Conservation (phyloP, 768 basidiomycete genomes). For the Boletus sp. region DNA sequence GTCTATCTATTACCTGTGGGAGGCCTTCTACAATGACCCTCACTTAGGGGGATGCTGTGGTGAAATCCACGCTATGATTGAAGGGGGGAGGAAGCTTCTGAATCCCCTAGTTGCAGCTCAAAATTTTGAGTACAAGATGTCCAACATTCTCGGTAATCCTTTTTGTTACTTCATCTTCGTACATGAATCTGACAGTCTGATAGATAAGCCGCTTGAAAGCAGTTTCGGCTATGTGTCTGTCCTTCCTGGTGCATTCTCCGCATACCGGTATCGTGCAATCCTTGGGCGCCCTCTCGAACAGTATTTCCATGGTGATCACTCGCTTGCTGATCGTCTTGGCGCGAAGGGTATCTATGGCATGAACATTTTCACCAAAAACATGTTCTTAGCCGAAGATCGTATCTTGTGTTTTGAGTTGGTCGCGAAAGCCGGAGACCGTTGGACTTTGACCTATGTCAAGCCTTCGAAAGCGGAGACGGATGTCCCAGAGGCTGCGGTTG, state of each 20-base stretch:
- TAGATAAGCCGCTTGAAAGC: constrained; percentile 92
- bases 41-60: constrained; percentile 88
- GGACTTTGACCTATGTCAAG: constrained; percentile 92
- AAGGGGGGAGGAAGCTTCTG: constrained; percentile 86
- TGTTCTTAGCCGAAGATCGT: constrained; percentile 90
- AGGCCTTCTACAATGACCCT: constrained; percentile 80
- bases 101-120: constrained; percentile 94
- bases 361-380: constrained; percentile 97
- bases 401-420: constrained; percentile 97
- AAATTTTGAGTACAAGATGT: constrained; percentile 99
- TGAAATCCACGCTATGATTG: constrained; percentile 96
- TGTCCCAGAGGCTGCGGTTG: constrained; percentile 90
- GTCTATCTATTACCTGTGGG: constrained; percentile 94
- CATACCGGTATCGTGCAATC: constrained; percentile 92
- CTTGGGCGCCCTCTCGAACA: constrained; percentile 83
- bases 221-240: constrained; percentile 96
- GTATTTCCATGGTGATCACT: constrained; percentile 87
- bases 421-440: constrained; percentile 81
- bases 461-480: constrained; percentile 95
- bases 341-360: constrained; percentile 94
- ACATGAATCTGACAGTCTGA: constrained; percentile 7
- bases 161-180: background rate
- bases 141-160: constrained; percentile 79
- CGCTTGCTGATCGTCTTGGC: constrained; percentile 87
- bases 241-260: constrained; percentile 94